Base-by-base conservation (phyloP, 2,329 filamentous ascomycete species). In the Knoxdaviesia capensis region DNA sequence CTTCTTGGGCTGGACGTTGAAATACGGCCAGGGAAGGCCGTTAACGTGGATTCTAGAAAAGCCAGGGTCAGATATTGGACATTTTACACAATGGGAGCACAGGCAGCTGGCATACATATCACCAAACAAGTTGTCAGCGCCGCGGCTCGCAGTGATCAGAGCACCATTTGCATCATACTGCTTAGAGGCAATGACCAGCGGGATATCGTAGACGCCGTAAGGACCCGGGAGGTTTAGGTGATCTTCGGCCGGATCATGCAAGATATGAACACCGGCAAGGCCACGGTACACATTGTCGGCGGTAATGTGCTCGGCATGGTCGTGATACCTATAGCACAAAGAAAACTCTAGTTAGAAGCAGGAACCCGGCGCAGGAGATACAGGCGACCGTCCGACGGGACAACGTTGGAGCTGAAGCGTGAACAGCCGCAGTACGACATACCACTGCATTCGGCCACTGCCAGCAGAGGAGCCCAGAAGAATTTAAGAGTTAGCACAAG, bases 1-100 rank as follows among this genome's bases (percentile, higher is more conserved):
- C 52, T 74, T 75, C 50, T 71, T 63, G 6, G 68, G 69, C 53
- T 76, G 66, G 4, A 74, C 70, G n/a, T 63, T 59, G 7, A 72
- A 48, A 47, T 61, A 74, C 3, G 71, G 71, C 71, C 71, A 76
- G 3, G 71, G 71, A 46, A 69, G 64, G 2, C 66, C 66, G 48
- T 75, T 74, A 39, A 45, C 44, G 36, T 45, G 44, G 11, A 45
- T 45, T 33, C 42, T 43, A 36, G 7, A 6, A 6, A 35, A 7
- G 29, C 20, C 34, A 37, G 32, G 34, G 29, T 9, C 3, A 28
- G 32, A 3, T 7, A 40, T 40, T 11, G 7, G 11, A 10, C 6
- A 7, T 6, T 6, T 33, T 10, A 32, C 32, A 6, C 5, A 31
- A 31, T 7, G n/a, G 29, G 7, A 31, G 10, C n/a, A 33, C 7